A percentile compares a stretch with the other conserved stretches of the same genome.
These are phyloP conservation scores for Oryza glumipatula DNA, from an alignment of 176 grass and related monocot genomes.

Conservation along the genomic window DNA sequence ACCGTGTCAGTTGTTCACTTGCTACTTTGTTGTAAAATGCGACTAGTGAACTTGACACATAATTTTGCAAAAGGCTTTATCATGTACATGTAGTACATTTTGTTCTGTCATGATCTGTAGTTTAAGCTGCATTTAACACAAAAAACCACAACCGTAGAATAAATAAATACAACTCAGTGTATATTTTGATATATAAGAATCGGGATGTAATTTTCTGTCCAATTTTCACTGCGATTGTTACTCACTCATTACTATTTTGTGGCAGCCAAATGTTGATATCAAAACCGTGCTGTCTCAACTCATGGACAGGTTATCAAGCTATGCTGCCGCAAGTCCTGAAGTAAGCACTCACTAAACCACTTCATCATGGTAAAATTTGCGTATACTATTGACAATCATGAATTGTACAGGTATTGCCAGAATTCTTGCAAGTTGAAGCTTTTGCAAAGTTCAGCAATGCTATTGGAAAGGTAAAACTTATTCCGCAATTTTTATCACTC, in stretches of 20 bases:
- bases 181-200: not conserved
- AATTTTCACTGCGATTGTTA: not conserved
- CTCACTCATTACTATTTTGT: slow-evolving; percentile 45
- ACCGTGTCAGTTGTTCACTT: not conserved
- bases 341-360: slow-evolving; percentile 51
- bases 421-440: slow-evolving; percentile 99
- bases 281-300: slow-evolving; percentile 97
- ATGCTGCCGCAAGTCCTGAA: slow-evolving; percentile 85
- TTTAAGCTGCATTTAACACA: slow-evolving; percentile 13
- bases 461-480: slow-evolving; percentile 81
- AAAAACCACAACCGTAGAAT: slow-evolving; percentile 9
- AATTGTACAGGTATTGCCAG: slow-evolving; percentile 82
- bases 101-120: slow-evolving; percentile 12
- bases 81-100: slow-evolving; percentile 12
- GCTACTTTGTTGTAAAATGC: not conserved
- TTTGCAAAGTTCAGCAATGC: slow-evolving; percentile 95
- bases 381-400: slow-evolving; percentile 53
- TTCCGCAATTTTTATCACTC: not conserved
- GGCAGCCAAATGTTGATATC: slow-evolving; percentile 94
- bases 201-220: slow-evolving; percentile 34
- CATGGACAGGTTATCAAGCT: slow-evolving; percentile 96
- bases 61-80: not conserved
- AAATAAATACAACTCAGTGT: slow-evolving; percentile 27
- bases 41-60: not conserved
- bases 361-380: slow-evolving; percentile 20